These are phyloP conservation scores for Cutaneotrichosporon cavernicola DNA, from an alignment of 1,284 basidiomycete species.

Conservation along the genomic window DNA sequence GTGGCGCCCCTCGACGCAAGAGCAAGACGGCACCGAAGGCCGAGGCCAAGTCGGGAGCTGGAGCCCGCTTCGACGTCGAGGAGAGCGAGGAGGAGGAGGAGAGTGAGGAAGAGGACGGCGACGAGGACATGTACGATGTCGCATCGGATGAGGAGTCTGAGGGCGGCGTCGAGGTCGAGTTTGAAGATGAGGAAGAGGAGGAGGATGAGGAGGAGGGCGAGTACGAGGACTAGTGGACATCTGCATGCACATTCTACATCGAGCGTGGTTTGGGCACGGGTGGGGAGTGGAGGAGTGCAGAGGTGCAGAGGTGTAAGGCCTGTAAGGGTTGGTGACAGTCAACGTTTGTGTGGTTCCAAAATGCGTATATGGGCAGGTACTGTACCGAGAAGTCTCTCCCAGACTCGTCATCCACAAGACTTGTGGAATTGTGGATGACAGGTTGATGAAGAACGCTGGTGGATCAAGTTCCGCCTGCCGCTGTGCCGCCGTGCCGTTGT, in stretches of 20 bases:
- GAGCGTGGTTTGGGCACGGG: no score
- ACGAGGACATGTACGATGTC: constrained; percentile 28
- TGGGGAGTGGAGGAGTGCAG: no score
- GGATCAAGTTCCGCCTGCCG: no score
- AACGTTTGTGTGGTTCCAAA: no score
- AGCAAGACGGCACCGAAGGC: constrained; percentile 50
- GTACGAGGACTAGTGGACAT: constrained; percentile 9
- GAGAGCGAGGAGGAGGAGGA: constrained; percentile 37
- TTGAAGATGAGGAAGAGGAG: constrained; percentile 11
- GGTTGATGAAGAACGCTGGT: no score
- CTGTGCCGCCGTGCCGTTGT: no score
- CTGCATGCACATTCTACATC: background rate
- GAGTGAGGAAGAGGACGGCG: constrained; percentile 32
- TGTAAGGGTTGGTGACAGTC: no score
- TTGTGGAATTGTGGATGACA: no score
- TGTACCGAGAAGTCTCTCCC: no score
- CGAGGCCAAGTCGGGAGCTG: constrained; percentile 38
- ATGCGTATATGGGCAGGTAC: no score
- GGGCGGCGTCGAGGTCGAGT: constrained; percentile 8
- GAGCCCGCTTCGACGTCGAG: constrained; percentile 26
- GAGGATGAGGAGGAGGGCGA: constrained; percentile 14
- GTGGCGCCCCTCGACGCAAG: constrained; percentile 53
- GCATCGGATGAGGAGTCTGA: constrained; percentile 49
- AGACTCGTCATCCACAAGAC: no score
- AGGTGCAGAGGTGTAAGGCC: no score